phyloP scores from a whole-genome alignment of 164 flowering plant genomes.

The Tinospora cordifolia region DNA sequence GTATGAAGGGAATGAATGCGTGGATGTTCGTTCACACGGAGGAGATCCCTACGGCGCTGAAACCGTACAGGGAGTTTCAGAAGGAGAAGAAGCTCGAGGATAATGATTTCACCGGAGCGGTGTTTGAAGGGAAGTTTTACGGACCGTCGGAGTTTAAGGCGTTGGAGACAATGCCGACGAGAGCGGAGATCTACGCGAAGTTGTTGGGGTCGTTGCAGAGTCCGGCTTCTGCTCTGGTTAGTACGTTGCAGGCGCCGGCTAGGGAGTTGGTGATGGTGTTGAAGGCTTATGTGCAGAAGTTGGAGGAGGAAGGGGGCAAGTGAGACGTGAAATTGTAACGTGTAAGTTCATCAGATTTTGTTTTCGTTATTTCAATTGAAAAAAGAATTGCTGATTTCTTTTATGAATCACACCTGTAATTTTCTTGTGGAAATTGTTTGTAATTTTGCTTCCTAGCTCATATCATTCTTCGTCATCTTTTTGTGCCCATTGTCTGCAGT shows the following conservation, averaged over 20 bases:
- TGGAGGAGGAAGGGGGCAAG: slow-evolving; percentile 58
- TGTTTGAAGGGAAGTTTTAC: slow-evolving; percentile 85
- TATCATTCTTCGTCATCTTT: too few species aligned
- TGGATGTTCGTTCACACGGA: slow-evolving; percentile 88
- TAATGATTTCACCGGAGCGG: slow-evolving; percentile 83
- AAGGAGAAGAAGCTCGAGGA: slow-evolving; percentile 72
- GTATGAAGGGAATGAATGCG: slow-evolving; percentile 91
- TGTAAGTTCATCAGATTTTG: slow-evolving; percentile 2
- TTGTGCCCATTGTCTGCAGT: too few species aligned
- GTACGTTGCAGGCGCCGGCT: slow-evolving; percentile 85
- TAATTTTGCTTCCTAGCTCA: too few species aligned
- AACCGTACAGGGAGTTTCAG: slow-evolving; percentile 77
- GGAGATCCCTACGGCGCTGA: slow-evolving; percentile 74
- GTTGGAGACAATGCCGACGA: slow-evolving; percentile 76
- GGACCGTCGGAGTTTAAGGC: slow-evolving; percentile 63
- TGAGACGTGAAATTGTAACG: neutral
- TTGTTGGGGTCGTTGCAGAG: slow-evolving; percentile 67
- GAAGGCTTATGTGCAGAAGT: slow-evolving; percentile 80
- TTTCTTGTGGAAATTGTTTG: neutral
- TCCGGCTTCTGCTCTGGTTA: slow-evolving; percentile 63
- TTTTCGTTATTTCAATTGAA: neutral
- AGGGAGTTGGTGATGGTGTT: slow-evolving; percentile 70
- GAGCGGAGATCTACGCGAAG: slow-evolving; percentile 76
- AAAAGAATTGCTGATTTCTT: neutral
- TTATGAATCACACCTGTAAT: neutral